Conservation (phyloP, 2,329 filamentous ascomycete genomes). For the Botrytis tulipae region DNA sequence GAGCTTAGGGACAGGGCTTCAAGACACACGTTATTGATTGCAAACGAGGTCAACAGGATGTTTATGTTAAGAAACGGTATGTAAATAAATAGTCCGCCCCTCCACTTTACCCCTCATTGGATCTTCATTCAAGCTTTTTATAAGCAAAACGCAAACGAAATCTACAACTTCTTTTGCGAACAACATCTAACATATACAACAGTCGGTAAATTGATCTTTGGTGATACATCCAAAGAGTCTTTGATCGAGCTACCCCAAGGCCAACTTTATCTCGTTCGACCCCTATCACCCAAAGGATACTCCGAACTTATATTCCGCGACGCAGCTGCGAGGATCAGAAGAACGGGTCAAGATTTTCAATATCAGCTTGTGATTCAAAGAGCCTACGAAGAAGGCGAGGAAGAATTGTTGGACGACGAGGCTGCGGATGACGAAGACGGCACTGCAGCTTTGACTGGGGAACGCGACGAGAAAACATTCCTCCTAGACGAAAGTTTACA, state of each 20-base stretch:
- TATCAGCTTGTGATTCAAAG: conserved; percentile 96
- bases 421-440: conserved; percentile 74
- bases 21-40: conserved; percentile 2
- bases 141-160: not conserved
- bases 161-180: not conserved
- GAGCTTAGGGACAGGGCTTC: not conserved
- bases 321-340: conserved; percentile 85
- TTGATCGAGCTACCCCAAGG: conserved; percentile 93
- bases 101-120: conserved; percentile 18
- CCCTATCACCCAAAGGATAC: conserved; percentile 92
- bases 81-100: conserved; percentile 23
- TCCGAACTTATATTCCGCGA: conserved; percentile 99
- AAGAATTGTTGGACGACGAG: conserved; percentile 85
- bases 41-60: conserved; percentile 36
- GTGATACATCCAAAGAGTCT: conserved; percentile 76
- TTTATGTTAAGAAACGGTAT: conserved; percentile 48
- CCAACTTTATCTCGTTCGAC: conserved; percentile 95
- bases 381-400: conserved; percentile 96
- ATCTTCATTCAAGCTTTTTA: conserved; percentile 12
- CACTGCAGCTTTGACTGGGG: conserved; percentile 68
- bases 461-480: conserved; percentile 97
- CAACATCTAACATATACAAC: conserved; percentile 22
- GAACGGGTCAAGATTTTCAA: conserved; percentile 91
- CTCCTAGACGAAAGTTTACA: conserved; percentile 89
- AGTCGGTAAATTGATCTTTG: conserved; percentile 93